Conservation (phyloP, 2,329 filamentous ascomycete genomes). For the Fusarium dimerum region DNA sequence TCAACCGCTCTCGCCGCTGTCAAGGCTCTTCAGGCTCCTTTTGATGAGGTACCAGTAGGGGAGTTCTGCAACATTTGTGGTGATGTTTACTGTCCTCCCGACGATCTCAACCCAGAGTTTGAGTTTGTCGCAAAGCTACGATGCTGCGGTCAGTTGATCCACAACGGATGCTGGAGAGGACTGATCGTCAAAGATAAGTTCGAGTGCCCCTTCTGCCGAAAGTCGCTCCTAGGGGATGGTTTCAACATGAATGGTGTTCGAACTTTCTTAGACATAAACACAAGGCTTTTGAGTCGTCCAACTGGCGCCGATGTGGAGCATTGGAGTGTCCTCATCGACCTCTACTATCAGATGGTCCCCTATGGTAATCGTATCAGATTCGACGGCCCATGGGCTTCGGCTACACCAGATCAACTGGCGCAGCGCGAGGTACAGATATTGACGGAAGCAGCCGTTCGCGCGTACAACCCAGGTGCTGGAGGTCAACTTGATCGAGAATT, state of each 20-base stretch:
- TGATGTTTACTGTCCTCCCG: slow-evolving; percentile 5
- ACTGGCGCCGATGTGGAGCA: not conserved
- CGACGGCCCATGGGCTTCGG: not conserved
- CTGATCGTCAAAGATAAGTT: not conserved
- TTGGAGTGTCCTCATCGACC: not conserved
- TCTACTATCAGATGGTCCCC: not conserved
- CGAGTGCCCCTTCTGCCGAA: slow-evolving; percentile 11
- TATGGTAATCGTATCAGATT: not conserved
- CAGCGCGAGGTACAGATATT: not conserved
- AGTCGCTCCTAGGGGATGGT: not conserved
- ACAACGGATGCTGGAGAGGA: slow-evolving; percentile 15
- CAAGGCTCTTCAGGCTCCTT: not conserved
- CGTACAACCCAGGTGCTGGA: not conserved
- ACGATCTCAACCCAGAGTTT: not conserved
- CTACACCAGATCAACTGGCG: not conserved
- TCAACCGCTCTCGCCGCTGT: not conserved
- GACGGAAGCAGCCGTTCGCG: not conserved
- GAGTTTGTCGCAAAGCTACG: slow-evolving; percentile 3
- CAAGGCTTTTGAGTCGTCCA: not conserved
- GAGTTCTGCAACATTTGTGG: slow-evolving; percentile 8
- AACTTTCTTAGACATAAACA: not conserved
- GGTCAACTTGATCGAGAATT: not conserved
- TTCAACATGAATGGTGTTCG: not conserved
- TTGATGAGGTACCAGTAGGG: not conserved
- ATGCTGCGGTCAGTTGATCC: slow-evolving; percentile 13